A percentile compares a stretch with the other conserved stretches of the same genome.
phyloP scores from a whole-genome alignment of 2,329 filamentous ascomycete genomes.

The Trichoderma semiorbis region DNA sequence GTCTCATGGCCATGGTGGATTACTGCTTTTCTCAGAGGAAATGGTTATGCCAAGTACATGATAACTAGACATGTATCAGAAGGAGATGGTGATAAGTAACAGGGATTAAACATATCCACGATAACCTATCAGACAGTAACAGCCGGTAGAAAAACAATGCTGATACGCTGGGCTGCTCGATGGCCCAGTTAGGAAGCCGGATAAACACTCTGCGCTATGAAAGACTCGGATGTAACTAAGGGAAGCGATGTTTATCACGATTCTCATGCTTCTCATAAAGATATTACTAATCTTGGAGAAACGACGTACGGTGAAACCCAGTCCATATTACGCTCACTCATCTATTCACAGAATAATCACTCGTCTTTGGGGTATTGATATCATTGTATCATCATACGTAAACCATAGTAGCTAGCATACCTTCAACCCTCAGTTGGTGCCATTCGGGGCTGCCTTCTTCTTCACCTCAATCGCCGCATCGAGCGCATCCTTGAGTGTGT shows the following conservation, averaged over 20 bases:
- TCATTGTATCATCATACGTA: background rate
- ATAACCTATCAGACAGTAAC: background rate
- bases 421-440: background rate
- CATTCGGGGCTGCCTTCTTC: conserved; percentile 6
- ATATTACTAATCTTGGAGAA: background rate
- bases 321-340: background rate
- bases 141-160: background rate
- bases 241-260: background rate
- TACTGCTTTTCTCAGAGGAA: background rate
- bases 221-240: background rate
- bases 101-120: background rate
- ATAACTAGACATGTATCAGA: background rate
- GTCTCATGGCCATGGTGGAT: background rate
- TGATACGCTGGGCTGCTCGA: background rate
- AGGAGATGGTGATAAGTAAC: background rate
- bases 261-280: background rate
- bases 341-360: background rate
- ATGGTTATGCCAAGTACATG: background rate
- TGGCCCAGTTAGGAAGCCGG: background rate
- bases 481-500: conserved; percentile 31
- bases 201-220: background rate
- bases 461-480: conserved; percentile 20
- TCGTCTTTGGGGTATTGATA: background rate
- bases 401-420: background rate
- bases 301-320: background rate